phyloP scores from a whole-genome alignment of 1,139 yeast species.

The Zygotorulaspora mrakii region DNA sequence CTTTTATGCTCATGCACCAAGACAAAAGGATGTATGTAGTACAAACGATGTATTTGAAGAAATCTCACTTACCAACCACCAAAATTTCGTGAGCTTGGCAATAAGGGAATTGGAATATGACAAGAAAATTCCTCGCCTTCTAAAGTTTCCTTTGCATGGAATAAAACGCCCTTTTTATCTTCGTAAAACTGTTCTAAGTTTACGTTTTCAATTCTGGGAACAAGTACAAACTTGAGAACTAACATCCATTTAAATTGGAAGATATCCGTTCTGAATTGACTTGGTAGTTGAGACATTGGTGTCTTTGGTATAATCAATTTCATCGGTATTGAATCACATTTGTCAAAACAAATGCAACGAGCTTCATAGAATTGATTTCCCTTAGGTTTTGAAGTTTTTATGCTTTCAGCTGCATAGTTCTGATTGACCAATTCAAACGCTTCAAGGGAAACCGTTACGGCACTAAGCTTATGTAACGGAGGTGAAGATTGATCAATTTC shows the following conservation, averaged over 20 bases:
- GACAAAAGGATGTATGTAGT: no score
- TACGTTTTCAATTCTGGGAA: slow-evolving; percentile 17
- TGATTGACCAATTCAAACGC: slow-evolving; percentile 36
- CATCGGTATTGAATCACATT: slow-evolving; percentile 26
- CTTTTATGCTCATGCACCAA: no score
- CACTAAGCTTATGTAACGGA: slow-evolving; percentile 27
- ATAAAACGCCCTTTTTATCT: slow-evolving; percentile 34
- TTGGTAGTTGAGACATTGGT: slow-evolving; percentile 33
- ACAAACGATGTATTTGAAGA: no score
- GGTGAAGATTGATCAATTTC: slow-evolving; percentile 23
- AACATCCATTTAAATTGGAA: slow-evolving; percentile 40
- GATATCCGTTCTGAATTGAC: slow-evolving; percentile 39
- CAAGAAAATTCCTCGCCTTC: slow-evolving; percentile 39
- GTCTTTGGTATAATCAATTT: slow-evolving; percentile 36
- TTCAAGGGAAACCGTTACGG: slow-evolving; percentile 35
- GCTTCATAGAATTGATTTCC: slow-evolving; percentile 30
- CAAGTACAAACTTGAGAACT: slow-evolving; percentile 34
- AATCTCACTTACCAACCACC: slow-evolving; percentile 40
- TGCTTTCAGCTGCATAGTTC: slow-evolving; percentile 19
- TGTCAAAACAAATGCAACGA: slow-evolving; percentile 33
- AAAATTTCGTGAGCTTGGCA: slow-evolving; percentile 36
- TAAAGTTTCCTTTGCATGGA: slow-evolving; percentile 34
- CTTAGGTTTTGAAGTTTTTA: slow-evolving; percentile 19
- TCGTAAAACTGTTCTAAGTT: slow-evolving; percentile 29
- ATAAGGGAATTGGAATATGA: slow-evolving; percentile 36